A percentile compares a stretch with the other conserved stretches of the same genome.
These are phyloP conservation scores for Lachancea waltii DNA, from an alignment of 805 yeast species.

Conservation along the genomic window DNA sequence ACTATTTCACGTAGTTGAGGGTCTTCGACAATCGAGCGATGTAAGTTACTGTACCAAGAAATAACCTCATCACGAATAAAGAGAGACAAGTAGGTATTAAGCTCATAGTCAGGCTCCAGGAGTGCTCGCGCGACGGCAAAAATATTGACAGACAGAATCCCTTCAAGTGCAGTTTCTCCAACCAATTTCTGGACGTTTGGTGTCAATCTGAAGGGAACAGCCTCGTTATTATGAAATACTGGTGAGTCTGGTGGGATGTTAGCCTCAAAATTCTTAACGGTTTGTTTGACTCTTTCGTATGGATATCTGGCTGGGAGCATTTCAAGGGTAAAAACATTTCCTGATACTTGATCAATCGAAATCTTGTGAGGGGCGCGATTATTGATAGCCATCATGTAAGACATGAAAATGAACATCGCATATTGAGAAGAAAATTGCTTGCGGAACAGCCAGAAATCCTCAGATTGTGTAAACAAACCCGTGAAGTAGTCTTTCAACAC, in stretches of 20 bases:
- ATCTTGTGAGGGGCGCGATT: conserved; percentile 92
- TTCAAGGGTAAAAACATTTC: conserved; percentile 89
- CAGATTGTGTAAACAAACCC: conserved; percentile 64
- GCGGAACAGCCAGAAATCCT: conserved; percentile 95
- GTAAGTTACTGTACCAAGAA: conserved; percentile 88
- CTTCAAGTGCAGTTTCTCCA: conserved; percentile 92
- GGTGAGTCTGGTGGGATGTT: conserved; percentile 50
- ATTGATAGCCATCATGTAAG: conserved; percentile 91
- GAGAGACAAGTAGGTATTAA: conserved; percentile 85
- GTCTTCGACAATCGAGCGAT: conserved; percentile 75
- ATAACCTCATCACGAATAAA: conserved; percentile 94
- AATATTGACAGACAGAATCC: conserved; percentile 77
- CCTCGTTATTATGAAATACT: conserved; percentile 80
- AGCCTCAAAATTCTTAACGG: conserved; percentile 32
- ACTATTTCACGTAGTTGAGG: conserved; percentile 83
- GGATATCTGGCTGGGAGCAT: conserved; percentile 88
- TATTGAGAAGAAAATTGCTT: conserved; percentile 92
- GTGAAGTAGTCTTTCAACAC: conserved; percentile 75
- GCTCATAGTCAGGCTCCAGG: conserved; percentile 84
- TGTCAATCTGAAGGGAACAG: conserved; percentile 93
- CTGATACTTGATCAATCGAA: conserved; percentile 71
- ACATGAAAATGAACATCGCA: conserved; percentile 86
- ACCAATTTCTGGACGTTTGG: conserved; percentile 91
- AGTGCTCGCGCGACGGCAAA: conserved; percentile 83
- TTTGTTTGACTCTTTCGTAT: conserved; percentile 35